These are phyloP conservation scores for Ottelia alismoides DNA, from an alignment of 106 monocot species.

Conservation along the genomic window DNA sequence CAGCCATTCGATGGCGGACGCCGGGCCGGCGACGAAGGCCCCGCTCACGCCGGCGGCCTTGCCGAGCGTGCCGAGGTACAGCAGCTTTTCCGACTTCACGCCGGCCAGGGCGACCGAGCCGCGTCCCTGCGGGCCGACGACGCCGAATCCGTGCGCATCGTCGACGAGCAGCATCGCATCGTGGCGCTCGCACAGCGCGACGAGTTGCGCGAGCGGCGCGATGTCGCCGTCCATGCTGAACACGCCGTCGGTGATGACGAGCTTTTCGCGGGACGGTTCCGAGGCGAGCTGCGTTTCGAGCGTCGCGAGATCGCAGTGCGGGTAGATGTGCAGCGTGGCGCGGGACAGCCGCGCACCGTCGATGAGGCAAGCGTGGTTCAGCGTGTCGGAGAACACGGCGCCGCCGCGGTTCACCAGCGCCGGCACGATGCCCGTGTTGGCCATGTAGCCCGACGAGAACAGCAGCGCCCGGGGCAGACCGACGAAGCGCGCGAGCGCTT, in stretches of 20 bases:
- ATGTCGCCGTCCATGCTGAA: neutral
- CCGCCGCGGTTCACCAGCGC: neutral
- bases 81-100: neutral
- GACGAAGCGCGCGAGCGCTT: neutral
- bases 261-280: neutral
- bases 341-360: too few species aligned
- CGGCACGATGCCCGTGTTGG: neutral
- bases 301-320: neutral
- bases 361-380: neutral
- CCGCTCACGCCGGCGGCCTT: neutral
- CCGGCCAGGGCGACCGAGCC: neutral
- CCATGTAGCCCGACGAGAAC: neutral
- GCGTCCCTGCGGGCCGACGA: neutral
- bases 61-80: neutral
- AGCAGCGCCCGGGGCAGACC: neutral
- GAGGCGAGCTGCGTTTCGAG: neutral
- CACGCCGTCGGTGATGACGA: too few species aligned
- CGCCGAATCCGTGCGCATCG: neutral
- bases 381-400: neutral
- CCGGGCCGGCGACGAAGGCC: neutral
- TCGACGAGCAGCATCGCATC: neutral
- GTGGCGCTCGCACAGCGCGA: neutral
- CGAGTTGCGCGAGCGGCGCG: neutral
- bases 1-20: neutral
- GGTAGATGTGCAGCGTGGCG: neutral